A percentile compares a stretch with the other conserved stretches of the same genome.
Evolutionary conservation across 768 basidiomycete genomes (phyloP).

Genomic region (Suillus hirtellus): DNA sequence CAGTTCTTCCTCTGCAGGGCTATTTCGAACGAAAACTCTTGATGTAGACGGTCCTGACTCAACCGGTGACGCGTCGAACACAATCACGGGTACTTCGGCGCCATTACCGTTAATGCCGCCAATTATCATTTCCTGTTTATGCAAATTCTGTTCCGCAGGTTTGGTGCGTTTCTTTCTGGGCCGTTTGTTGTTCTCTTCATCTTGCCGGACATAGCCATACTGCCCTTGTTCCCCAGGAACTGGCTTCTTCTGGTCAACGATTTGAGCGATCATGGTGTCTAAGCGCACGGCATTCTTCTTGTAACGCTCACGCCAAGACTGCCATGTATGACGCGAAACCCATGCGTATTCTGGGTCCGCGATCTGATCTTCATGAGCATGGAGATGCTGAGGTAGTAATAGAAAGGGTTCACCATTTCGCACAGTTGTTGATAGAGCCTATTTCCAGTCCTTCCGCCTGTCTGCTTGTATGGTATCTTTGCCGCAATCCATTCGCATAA

Average conservation of each 20-base stretch:
- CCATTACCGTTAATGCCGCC: constrained; percentile 16
- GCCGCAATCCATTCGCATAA: constrained; percentile 79
- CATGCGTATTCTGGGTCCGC: constrained; percentile 73
- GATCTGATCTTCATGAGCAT: constrained; percentile 38
- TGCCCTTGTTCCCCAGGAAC: constrained; percentile 75
- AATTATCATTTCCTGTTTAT: constrained; percentile 19
- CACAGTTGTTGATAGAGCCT: constrained; percentile 80
- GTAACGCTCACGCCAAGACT: constrained; percentile 88
- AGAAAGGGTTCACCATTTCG: constrained; percentile 53
- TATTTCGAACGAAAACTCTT: constrained; percentile 33
- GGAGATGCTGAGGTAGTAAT: neutral
- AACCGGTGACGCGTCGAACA: constrained; percentile 20
- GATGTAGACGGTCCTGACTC: constrained; percentile 32
- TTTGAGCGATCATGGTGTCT: constrained; percentile 59
- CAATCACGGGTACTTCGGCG: constrained; percentile 24
- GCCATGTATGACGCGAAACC: constrained; percentile 86
- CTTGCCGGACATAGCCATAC: constrained; percentile 76
- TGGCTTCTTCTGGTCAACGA: constrained; percentile 73
- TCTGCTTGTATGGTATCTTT: constrained; percentile 83
- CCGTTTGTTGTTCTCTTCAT: constrained; percentile 69
- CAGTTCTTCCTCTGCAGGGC: constrained; percentile 66
- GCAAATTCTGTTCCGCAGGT: constrained; percentile 28
- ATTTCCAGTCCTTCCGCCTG: constrained; percentile 80
- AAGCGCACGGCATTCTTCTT: constrained; percentile 77
- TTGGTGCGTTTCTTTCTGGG: constrained; percentile 48